Conservation (phyloP, 176 grass and related monocot species). For the Hordeum marinum region DNA sequence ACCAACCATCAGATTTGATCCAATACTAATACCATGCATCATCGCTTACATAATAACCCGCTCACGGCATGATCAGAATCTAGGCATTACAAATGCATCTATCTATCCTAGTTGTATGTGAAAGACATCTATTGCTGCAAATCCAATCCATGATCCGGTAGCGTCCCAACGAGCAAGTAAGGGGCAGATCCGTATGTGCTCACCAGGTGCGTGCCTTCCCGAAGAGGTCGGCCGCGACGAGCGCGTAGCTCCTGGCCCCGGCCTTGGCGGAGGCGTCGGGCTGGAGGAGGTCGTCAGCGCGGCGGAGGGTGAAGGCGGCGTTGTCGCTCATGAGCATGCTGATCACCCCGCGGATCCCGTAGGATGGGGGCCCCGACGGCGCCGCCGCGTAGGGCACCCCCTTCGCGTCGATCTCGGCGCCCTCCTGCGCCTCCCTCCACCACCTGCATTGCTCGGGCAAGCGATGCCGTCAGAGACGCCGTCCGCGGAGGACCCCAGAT, state of each 20-base stretch:
- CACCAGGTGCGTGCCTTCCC: constrained; percentile 47
- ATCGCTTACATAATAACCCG: too few species aligned
- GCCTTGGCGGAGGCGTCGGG: not conserved
- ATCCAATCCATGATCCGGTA: not conserved
- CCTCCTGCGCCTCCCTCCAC: constrained; percentile 65
- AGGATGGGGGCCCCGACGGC: constrained; percentile 3
- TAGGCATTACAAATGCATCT: not conserved
- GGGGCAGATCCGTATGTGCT: not conserved
- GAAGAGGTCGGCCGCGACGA: constrained; percentile 56
- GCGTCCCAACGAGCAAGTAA: not conserved
- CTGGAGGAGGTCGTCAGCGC: constrained; percentile 27
- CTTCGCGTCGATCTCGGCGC: constrained; percentile 20
- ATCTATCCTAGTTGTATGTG: too few species aligned
- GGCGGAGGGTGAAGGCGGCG: constrained; percentile 55
- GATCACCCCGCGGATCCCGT: constrained; percentile 22
- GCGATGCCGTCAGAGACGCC: not conserved
- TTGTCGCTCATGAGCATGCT: constrained; percentile 64
- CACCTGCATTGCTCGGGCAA: constrained; percentile 36
- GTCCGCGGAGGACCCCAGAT: not conserved
- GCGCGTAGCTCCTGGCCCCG: constrained; percentile 51
- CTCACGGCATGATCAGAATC: not conserved
- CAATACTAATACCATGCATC: too few species aligned
- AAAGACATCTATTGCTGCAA: too few species aligned
- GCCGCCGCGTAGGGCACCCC: constrained; percentile 47
- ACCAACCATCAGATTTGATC: not conserved